Evolutionary conservation across 176 grass and related monocot genomes (phyloP).

Genomic region (Phoenix dactylifera): DNA sequence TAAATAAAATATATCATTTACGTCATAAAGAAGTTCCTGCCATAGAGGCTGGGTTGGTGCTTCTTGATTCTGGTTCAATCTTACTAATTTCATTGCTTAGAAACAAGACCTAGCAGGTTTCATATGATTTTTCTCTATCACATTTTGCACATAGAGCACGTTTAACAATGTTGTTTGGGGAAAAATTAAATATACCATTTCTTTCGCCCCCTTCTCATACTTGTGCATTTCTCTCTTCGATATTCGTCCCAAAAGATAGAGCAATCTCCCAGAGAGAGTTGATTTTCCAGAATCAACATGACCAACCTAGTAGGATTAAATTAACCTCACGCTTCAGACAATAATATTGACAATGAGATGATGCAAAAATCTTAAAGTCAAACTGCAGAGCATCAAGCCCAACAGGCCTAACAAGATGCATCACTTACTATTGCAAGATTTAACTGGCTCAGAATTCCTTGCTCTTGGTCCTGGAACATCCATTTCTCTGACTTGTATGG

Average conservation of each 20-base stretch:
- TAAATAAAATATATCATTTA: too few relatives aligned
- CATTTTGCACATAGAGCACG: too few relatives aligned
- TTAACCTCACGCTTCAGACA: conserved; percentile 20
- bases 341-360: neutral
- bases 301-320: conserved; percentile 61
- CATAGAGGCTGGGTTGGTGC: too few relatives aligned
- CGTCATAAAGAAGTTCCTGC: too few relatives aligned
- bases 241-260: conserved; percentile 88
- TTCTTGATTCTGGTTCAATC: too few relatives aligned
- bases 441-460: conserved; percentile 52
- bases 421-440: conserved; percentile 93
- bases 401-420: conserved; percentile 28
- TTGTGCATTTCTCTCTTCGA: conserved; percentile 96
- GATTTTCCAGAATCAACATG: conserved; percentile 99
- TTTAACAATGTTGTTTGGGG: neutral
- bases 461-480: conserved; percentile 52
- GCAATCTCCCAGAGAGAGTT: conserved; percentile 80
- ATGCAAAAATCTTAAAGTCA: neutral
- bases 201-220: conserved; percentile 90
- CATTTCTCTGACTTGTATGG: conserved; percentile 85
- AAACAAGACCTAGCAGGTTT: too few relatives aligned
- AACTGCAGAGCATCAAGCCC: neutral
- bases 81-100: too few relatives aligned
- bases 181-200: conserved; percentile 44
- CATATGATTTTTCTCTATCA: too few relatives aligned